phyloP scores from a whole-genome alignment of 495 filamentous ascomycete species.

The Platismatia glauca region DNA sequence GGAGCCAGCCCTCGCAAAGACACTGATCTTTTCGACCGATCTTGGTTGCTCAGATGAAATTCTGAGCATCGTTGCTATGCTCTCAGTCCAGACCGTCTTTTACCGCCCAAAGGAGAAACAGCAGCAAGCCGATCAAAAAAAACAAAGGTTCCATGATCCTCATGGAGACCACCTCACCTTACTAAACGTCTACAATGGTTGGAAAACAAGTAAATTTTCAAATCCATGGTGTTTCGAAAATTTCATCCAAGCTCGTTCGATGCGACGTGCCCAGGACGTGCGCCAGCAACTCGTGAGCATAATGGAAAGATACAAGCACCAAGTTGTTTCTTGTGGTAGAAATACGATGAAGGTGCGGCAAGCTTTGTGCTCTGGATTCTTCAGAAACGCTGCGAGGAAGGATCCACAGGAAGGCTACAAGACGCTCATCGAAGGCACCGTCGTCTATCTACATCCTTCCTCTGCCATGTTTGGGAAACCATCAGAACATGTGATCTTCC shows the following conservation, averaged over 20 bases:
- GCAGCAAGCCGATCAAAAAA: conserved; percentile 91
- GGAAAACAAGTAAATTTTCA: conserved; percentile 73
- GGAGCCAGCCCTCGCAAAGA: conserved; percentile 81
- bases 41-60: conserved; percentile 88
- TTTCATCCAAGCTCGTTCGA: conserved; percentile 85
- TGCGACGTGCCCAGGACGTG: conserved; percentile 85
- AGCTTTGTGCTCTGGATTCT: conserved; percentile 87
- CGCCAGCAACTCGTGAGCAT: conserved; percentile 86
- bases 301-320: conserved; percentile 79
- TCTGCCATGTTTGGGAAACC: conserved; percentile 92
- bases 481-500: conserved; percentile 91
- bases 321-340: conserved; percentile 71
- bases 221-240: conserved; percentile 96
- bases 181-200: conserved; percentile 92
- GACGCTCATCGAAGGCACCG: conserved; percentile 88
- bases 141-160: conserved; percentile 92
- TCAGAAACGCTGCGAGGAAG: conserved; percentile 89
- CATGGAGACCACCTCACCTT: conserved; percentile 90
- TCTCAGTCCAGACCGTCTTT: conserved; percentile 76
- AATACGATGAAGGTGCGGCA: conserved; percentile 85
- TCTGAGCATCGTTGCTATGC: conserved; percentile 90
- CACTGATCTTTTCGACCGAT: conserved; percentile 78
- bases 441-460: conserved; percentile 86
- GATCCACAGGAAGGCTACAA: conserved; percentile 96
- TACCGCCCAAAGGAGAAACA: conserved; percentile 97